phyloP scores from a whole-genome alignment of 768 basidiomycete species.

The Tulasnella sp. region DNA sequence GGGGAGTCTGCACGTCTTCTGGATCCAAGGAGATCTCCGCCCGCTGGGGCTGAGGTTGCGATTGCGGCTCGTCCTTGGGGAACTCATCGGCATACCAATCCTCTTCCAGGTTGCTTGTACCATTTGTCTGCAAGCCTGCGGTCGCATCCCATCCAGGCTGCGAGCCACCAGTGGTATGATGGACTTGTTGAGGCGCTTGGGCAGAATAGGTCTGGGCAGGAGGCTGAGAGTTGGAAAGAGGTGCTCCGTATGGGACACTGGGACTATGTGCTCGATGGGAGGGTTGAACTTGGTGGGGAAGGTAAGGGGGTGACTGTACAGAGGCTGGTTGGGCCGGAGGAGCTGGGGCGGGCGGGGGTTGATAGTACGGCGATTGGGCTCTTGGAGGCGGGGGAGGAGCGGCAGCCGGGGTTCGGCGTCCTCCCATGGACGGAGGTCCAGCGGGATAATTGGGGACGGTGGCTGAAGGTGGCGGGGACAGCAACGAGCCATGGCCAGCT shows the following conservation, averaged over 20 bases:
- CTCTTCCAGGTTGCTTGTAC: background rate
- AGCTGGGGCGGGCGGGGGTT: background rate
- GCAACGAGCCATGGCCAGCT: background rate
- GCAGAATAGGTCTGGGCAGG: background rate
- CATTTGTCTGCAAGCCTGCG: background rate
- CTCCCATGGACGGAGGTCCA: background rate
- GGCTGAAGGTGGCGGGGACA: constrained; percentile 9
- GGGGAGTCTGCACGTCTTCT: background rate
- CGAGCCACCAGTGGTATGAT: background rate
- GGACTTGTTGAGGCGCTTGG: background rate
- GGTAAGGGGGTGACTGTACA: background rate
- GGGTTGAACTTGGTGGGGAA: background rate
- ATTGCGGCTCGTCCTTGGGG: background rate
- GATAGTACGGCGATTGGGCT: background rate
- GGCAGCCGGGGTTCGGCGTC: background rate
- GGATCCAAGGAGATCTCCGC: background rate
- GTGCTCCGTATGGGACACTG: background rate
- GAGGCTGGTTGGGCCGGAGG: background rate
- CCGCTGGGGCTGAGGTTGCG: background rate
- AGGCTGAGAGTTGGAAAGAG: background rate
- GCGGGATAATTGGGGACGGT: background rate
- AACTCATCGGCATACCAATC: background rate
- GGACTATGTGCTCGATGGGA: background rate
- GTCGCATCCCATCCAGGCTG: background rate
- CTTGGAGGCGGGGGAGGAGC: background rate